Conservation (phyloP, 2,329 filamentous ascomycete genomes). For the Aspergillus fischeri region DNA sequence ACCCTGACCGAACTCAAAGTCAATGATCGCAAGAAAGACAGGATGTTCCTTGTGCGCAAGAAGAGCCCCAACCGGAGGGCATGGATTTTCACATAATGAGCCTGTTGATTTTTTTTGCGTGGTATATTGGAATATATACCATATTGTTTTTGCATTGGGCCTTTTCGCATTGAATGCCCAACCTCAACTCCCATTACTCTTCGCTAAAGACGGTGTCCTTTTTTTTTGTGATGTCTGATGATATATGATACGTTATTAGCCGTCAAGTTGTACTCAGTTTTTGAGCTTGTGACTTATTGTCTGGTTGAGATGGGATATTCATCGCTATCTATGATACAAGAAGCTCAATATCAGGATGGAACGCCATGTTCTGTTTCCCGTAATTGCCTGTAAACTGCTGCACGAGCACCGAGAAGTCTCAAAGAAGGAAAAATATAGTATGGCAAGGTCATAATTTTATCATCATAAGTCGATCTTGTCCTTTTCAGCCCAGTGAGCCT, state of each 20-base stretch:
- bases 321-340: conserved; percentile 19
- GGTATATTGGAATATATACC: conserved; percentile 1
- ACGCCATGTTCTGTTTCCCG: neutral
- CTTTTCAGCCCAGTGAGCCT: conserved; percentile 40
- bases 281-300: conserved; percentile 4
- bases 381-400: neutral
- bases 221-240: neutral
- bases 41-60: conserved; percentile 44
- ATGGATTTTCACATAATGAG: conserved; percentile 33
- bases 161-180: neutral
- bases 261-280: neutral
- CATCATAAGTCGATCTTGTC: conserved; percentile 13
- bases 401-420: neutral
- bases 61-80: conserved; percentile 36
- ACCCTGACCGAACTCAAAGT: conserved; percentile 39
- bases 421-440: neutral
- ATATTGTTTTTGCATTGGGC: neutral
- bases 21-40: conserved; percentile 41
- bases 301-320: conserved; percentile 17
- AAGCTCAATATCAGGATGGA: neutral
- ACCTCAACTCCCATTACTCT: neutral
- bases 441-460: neutral
- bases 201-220: neutral
- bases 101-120: neutral
- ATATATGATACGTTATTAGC: conserved; percentile 1